Conservation (phyloP, 2,329 filamentous ascomycete genomes). For the Scedosporium apiospermum region DNA sequence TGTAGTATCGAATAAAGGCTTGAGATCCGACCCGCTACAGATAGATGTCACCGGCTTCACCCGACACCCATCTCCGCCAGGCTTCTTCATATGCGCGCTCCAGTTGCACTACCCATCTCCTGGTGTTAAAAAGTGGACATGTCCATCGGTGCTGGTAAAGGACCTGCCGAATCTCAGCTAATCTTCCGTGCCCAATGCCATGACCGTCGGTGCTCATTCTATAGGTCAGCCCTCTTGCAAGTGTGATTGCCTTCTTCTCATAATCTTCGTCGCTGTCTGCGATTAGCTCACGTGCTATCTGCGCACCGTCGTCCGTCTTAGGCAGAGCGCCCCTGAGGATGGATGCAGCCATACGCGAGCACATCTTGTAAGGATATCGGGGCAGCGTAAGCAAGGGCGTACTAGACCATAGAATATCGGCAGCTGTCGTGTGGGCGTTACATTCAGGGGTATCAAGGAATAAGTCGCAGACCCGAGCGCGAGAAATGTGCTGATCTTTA, state of each 20-base stretch:
- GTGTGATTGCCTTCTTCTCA: slow-evolving; percentile 62
- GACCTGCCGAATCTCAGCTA: slow-evolving; percentile 70
- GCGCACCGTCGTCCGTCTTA: slow-evolving; percentile 53
- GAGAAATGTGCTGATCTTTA: slow-evolving; percentile 86
- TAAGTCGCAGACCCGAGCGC: slow-evolving; percentile 83
- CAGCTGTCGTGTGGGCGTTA: slow-evolving; percentile 95
- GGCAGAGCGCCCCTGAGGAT: slow-evolving; percentile 87
- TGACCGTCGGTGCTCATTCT: slow-evolving; percentile 29
- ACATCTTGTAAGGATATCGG: slow-evolving; percentile 97
- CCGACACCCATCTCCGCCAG: slow-evolving; percentile 79
- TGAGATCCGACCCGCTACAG: slow-evolving; percentile 30
- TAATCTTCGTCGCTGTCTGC: slow-evolving; percentile 73
- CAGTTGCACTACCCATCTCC: slow-evolving; percentile 80
- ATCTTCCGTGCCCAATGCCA: slow-evolving; percentile 52
- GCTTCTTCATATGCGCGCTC: slow-evolving; percentile 83
- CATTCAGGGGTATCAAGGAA: slow-evolving; percentile 97
- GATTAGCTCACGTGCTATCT: slow-evolving; percentile 66
- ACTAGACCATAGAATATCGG: slow-evolving; percentile 92
- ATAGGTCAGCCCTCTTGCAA: slow-evolving; percentile 59
- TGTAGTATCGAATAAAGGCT: too few relatives aligned
- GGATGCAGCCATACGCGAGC: slow-evolving; percentile 92
- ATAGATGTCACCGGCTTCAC: slow-evolving; percentile 88
- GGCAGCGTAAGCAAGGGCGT: slow-evolving; percentile 86
- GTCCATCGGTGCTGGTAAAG: slow-evolving; percentile 78
- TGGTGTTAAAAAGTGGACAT: slow-evolving; percentile 84